These are phyloP conservation scores for Kokia cookei DNA, from an alignment of 441 rosid species.

Conservation along the genomic window DNA sequence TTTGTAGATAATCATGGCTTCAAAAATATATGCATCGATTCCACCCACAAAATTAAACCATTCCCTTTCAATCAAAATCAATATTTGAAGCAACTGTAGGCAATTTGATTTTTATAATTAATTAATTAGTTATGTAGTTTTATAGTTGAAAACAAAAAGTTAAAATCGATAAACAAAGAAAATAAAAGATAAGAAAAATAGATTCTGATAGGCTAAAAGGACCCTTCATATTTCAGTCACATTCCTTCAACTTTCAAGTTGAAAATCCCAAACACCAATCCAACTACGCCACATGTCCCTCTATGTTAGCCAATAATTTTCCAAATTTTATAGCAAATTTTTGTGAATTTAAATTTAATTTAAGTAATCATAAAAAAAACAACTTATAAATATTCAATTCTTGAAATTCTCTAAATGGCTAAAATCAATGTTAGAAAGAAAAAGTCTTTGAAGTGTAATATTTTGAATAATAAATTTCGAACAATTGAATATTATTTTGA, in stretches of 20 bases:
- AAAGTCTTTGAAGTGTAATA: too few species aligned
- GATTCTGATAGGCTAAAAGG: neutral
- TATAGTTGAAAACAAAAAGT: neutral
- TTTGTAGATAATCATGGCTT: neutral
- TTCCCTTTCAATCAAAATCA: neutral
- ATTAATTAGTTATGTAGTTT: neutral
- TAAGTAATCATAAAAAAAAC: too few species aligned
- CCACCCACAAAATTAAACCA: neutral
- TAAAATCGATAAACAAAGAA: neutral
- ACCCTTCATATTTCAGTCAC: neutral
- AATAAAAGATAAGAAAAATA: neutral
- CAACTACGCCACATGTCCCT: neutral
- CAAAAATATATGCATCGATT: neutral
- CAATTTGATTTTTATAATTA: neutral
- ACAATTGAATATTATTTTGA: too few species aligned
- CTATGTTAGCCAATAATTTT: neutral
- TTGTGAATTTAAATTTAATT: too few species aligned
- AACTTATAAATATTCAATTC: too few species aligned
- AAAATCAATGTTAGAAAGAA: too few species aligned
- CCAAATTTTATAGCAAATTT: neutral
- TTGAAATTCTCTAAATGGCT: too few species aligned
- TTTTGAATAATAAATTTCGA: too few species aligned
- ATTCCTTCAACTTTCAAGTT: neutral
- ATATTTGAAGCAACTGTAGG: neutral
- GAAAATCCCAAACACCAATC: neutral